A percentile compares a stretch with the other conserved stretches of the same genome.
These are phyloP conservation scores for Pythium sukuiense DNA, from an alignment of 352 stramenopile species.

Conservation along the genomic window DNA sequence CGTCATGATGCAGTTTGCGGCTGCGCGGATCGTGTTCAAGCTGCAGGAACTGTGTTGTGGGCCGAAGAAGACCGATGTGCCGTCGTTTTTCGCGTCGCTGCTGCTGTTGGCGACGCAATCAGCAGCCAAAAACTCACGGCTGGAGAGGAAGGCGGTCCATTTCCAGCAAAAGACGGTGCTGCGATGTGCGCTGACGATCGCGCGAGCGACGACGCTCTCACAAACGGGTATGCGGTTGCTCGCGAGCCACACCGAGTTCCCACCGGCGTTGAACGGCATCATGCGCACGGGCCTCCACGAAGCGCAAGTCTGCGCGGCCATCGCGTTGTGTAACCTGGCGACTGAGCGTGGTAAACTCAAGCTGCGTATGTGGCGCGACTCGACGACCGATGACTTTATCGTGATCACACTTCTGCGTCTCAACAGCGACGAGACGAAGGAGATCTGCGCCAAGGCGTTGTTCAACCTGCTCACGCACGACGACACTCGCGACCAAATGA, in stretches of 20 bases:
- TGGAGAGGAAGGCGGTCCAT: conserved; percentile 40
- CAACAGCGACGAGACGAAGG: conserved; percentile 82
- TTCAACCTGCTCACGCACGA: conserved; percentile 88
- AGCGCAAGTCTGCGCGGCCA: conserved; percentile 79
- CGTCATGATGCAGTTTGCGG: conserved; percentile 54
- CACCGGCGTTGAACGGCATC: conserved; percentile 72
- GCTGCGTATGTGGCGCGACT: conserved; percentile 55
- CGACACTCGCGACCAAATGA: conserved; percentile 67
- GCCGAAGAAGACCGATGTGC: conserved; percentile 33
- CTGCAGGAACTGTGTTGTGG: conserved; percentile 54
- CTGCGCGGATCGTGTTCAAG: conserved; percentile 58
- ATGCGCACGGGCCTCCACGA: conserved; percentile 85
- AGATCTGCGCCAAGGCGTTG: conserved; percentile 77
- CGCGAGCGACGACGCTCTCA: conserved; percentile 52
- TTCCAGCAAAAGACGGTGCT: conserved; percentile 60
- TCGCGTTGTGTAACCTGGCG: conserved; percentile 86
- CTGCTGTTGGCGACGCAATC: conserved; percentile 61
- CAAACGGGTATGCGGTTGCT: conserved; percentile 49
- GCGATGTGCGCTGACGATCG: conserved; percentile 64
- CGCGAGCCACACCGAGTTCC: conserved; percentile 47
- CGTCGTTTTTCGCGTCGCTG: conserved; percentile 58
- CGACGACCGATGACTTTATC: conserved; percentile 84
- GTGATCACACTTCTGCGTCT: conserved; percentile 84
- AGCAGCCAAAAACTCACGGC: conserved; percentile 51
- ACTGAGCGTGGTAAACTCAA: conserved; percentile 43